Base-by-base conservation (phyloP, 1,139 yeast species). In the Zygosaccharomyces pseudobailii region DNA sequence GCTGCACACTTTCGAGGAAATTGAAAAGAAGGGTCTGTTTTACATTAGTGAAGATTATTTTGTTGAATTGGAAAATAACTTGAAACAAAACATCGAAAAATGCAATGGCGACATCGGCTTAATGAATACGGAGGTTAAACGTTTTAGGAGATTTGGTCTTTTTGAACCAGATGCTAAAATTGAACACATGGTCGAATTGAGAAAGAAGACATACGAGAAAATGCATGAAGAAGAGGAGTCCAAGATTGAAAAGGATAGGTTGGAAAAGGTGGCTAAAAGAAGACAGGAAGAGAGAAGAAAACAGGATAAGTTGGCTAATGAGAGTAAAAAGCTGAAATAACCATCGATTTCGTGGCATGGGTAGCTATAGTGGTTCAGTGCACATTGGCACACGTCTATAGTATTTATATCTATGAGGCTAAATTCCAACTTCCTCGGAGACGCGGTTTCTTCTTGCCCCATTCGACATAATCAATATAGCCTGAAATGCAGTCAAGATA, bases 111-210 rank as follows among this genome's bases (percentile, higher is more conserved):
- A 62, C 32, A 62, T 69, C 31, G 65, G 65, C 27, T 54, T 63
- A 49, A 54, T 61, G 58, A 67, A 65, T 49, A 57, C 59, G 42
- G 70, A 66, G 49, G 65, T 70, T 44, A 68, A 67, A 53, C 59
- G 68, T 47, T 70, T 76, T 66, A 81, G 90, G 72, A 74, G 78
- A 56, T 80, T 65, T 55, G 90, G 90, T 34, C 78, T 84, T 44
- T 68, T 77, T 55, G 73, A 73, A 48, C 69, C 78, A 17, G 71
- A 71, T 52, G 77, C 73, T 2, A 69, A 64, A 36, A 61, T 83
- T 46, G 57, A 65, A 39, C 68, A 71, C 38, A 43, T 70, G 27
- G 66, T 67, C 5, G 45, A 50, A 25, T 54, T 55, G 32, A 69
- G 73, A 59, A 69, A 59, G 43, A 58, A 55, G 35, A 50, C 56